Base-by-base conservation (phyloP, 345 rosid genomes). In the Cardamine resedifolia region DNA sequence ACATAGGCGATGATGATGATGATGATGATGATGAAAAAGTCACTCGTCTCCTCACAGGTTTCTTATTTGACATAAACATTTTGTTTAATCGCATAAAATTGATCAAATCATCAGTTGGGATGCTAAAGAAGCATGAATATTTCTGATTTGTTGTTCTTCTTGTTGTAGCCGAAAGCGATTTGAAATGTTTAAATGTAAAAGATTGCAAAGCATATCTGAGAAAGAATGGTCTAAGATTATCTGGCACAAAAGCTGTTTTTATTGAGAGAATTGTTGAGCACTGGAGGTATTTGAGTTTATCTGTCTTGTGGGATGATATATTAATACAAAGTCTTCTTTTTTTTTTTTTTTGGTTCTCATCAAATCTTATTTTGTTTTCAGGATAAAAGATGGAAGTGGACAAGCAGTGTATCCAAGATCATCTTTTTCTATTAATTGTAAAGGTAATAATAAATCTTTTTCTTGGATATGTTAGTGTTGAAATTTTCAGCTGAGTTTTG, bases 151-250 rank as follows among this genome's bases (percentile, higher is more conserved):
- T n/a, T n/a, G n/a, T n/a, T n/a, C n/a, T n/a, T n/a, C n/a, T n/a
- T 74, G 36, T 48, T 52, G 61, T 79, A 85, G 89, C 69, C 38
- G 83, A 79, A 39, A 66, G 75, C 9, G 72, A 78, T 58, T 64
- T 83, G 58, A 80, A 79, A 66, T 64, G 50, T 65, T 63, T 85
- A 9, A 79, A 72, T 66, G 20, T 86, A 12, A 72, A 60, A 44
- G 80, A 77, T 18, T 86, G 87, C 72, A 86, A 85, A 76, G 80
- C 84, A 15, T 85, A 85, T 69, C 45, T 88, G 53, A 73, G 88
- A 38, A 75, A 66, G 53, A 72, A 85, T 73, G 81, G 87, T 41
- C 79, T 88, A 20, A 69, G 91, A 73, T 36, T 88, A 41, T 67
- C 84, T 33, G 89, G 94, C 45, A 71, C 79, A 1, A 82, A 85